phyloP scores from a whole-genome alignment of 768 basidiomycete species.

The Pilatotrama ljubarskyi region DNA sequence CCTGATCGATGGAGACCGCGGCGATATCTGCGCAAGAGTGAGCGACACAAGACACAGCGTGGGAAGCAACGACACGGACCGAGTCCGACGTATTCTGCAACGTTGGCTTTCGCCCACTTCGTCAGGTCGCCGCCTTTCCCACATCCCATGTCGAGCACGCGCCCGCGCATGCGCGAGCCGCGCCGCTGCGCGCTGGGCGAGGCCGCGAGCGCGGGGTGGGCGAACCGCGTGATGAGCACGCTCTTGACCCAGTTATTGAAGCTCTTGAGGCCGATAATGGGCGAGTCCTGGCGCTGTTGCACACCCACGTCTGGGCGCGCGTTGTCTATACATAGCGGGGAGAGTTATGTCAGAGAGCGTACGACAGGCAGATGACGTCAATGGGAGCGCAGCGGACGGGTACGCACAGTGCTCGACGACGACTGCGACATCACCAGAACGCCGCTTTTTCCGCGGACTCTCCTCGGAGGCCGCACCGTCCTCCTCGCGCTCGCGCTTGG shows the following conservation, averaged over 20 bases:
- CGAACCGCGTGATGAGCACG: conserved; percentile 90
- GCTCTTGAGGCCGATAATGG: conserved; percentile 94
- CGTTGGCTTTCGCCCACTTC: conserved; percentile 90
- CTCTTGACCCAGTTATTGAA: conserved; percentile 99
- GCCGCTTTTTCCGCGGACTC: conserved; percentile 40
- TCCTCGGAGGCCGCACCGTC: conserved; percentile 27
- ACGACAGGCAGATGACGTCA: conserved; percentile 13
- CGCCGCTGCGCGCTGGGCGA: conserved; percentile 36
- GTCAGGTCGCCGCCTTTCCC: conserved; percentile 98
- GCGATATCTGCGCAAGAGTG: conserved; percentile 70
- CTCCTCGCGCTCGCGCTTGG: conserved; percentile 52
- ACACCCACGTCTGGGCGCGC: conserved; percentile 89
- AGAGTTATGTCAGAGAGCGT: neutral
- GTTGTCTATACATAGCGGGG: conserved; percentile 62
- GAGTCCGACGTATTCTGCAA: conserved; percentile 76
- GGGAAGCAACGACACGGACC: conserved; percentile 55
- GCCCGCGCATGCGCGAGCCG: conserved; percentile 46
- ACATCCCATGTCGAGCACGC: conserved; percentile 94
- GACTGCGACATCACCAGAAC: conserved; percentile 67
- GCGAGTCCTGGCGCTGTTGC: conserved; percentile 79
- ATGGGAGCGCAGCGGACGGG: neutral
- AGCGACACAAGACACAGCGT: conserved; percentile 18
- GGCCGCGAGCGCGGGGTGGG: conserved; percentile 62
- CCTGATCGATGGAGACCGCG: conserved; percentile 84
- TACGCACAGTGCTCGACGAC: conserved; percentile 81